These are phyloP conservation scores for Cinnamomum chago DNA, from an alignment of 164 flowering plant species.

Conservation along the genomic window DNA sequence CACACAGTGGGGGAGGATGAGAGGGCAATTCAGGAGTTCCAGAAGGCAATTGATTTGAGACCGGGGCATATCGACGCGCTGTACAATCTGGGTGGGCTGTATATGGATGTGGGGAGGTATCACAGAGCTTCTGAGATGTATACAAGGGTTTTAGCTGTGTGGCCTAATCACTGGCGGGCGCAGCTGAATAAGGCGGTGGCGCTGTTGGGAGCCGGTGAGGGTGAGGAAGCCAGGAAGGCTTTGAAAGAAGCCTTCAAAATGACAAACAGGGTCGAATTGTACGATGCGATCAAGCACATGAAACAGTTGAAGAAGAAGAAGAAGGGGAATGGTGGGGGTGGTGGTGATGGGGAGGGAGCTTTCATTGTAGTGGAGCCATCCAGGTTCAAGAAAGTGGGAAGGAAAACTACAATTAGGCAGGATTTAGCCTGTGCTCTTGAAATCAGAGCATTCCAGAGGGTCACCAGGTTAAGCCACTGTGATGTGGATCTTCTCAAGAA, in stretches of 20 bases:
- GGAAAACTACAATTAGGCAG: conserved; percentile 56
- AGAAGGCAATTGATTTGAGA: conserved; percentile 91
- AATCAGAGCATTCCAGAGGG: conserved; percentile 86
- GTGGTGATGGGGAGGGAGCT: conserved; percentile 48
- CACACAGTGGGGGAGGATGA: conserved; percentile 92
- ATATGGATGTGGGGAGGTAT: conserved; percentile 92
- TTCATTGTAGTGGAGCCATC: conserved; percentile 62
- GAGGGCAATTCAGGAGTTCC: conserved; percentile 91
- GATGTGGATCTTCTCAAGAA: conserved; percentile 75
- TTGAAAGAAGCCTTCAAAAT: conserved; percentile 93
- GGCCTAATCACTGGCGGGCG: conserved; percentile 96
- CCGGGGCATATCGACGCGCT: conserved; percentile 97
- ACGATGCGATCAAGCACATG: conserved; percentile 86
- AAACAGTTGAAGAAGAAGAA: conserved; percentile 80
- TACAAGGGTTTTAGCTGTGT: conserved; percentile 82
- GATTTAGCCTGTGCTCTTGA: conserved; percentile 70
- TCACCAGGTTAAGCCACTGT: conserved; percentile 66
- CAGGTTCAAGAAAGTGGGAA: conserved; percentile 67
- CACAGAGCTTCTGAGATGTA: conserved; percentile 99
- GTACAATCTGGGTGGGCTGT: conserved; percentile 90
- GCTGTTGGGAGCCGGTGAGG: conserved; percentile 89
- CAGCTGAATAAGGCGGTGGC: conserved; percentile 96
- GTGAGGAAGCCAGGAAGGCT: conserved; percentile 87
- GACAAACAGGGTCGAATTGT: conserved; percentile 92
- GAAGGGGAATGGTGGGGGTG: conserved; percentile 31